phyloP scores from a whole-genome alignment of 768 basidiomycete species.

The Serendipita vermifera region DNA sequence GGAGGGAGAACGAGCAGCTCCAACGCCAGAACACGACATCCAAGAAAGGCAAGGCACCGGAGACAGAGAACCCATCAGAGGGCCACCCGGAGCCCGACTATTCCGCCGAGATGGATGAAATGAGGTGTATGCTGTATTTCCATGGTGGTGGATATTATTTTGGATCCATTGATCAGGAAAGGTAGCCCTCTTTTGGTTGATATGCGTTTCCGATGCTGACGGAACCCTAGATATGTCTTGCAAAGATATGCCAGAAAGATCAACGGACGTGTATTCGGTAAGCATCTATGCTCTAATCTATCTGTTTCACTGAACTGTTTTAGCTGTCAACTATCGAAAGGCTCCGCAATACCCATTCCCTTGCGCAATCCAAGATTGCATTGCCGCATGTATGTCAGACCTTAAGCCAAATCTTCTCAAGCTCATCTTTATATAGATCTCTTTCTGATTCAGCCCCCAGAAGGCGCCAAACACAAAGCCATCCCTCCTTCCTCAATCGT shows the following conservation, averaged over 20 bases:
- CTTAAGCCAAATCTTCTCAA: neutral
- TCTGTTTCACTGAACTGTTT: slow-evolving; percentile 9
- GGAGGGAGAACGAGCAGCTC: neutral
- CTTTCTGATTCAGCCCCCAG: slow-evolving; percentile 80
- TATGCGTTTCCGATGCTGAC: slow-evolving; percentile 45
- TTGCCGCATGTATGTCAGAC: slow-evolving; percentile 62
- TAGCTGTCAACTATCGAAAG: slow-evolving; percentile 41
- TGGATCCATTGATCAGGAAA: slow-evolving; percentile 64
- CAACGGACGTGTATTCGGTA: slow-evolving; percentile 76
- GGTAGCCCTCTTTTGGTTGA: slow-evolving; percentile 30
- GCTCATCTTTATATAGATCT: slow-evolving; percentile 40
- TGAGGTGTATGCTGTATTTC: slow-evolving; percentile 71
- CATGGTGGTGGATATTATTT: slow-evolving; percentile 73
- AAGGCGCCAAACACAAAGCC: slow-evolving; percentile 59
- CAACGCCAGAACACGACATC: neutral
- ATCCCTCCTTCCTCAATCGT: slow-evolving; percentile 74
- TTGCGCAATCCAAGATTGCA: slow-evolving; percentile 74
- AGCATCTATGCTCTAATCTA: slow-evolving; percentile 34
- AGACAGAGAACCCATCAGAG: slow-evolving; percentile 10
- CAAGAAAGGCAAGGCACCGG: slow-evolving; percentile 11
- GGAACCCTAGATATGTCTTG: neutral
- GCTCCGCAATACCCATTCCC: slow-evolving; percentile 97
- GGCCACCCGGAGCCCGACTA: slow-evolving; percentile 27
- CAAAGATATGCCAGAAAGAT: slow-evolving; percentile 81
- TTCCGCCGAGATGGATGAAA: slow-evolving; percentile 63